Conservation (phyloP, 805 yeast genomes). For the Candida montana region DNA sequence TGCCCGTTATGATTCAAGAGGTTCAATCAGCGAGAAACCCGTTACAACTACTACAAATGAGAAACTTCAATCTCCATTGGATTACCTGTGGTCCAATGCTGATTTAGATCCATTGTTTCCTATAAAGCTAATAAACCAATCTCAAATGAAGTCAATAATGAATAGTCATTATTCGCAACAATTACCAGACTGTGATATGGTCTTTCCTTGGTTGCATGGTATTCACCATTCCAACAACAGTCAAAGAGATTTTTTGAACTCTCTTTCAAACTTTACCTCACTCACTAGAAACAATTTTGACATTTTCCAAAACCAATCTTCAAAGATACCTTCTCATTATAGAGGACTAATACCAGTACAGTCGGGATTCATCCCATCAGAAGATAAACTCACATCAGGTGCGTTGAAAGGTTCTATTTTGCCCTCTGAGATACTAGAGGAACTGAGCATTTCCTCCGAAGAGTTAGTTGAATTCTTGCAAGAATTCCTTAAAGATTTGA, state of each 20-base stretch:
- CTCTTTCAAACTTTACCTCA: slow-evolving; percentile 19
- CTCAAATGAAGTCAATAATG: slow-evolving; percentile 15
- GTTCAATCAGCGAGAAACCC: slow-evolving; percentile 1
- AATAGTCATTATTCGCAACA: slow-evolving; percentile 25
- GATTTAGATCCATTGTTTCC: slow-evolving; percentile 16
- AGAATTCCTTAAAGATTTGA: slow-evolving; percentile 20
- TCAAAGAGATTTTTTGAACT: slow-evolving; percentile 20
- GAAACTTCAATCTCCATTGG: slow-evolving; percentile 15
- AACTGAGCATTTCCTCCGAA: slow-evolving; percentile 37
- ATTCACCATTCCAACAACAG: slow-evolving; percentile 23
- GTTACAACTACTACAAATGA: not conserved
- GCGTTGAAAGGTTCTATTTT: slow-evolving; percentile 50
- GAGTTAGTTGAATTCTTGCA: slow-evolving; percentile 26
- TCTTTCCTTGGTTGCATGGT: slow-evolving; percentile 94
- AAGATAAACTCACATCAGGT: slow-evolving; percentile 36
- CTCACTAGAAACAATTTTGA: slow-evolving; percentile 20
- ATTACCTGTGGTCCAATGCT: slow-evolving; percentile 16
- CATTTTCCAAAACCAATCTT: slow-evolving; percentile 13
- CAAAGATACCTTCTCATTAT: slow-evolving; percentile 17
- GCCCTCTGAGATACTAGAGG: slow-evolving; percentile 47
- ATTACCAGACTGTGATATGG: slow-evolving; percentile 57
- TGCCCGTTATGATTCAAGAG: slow-evolving; percentile 6
- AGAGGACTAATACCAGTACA: slow-evolving; percentile 24
- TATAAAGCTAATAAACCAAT: slow-evolving; percentile 17
- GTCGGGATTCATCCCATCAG: slow-evolving; percentile 24